phyloP scores from a whole-genome alignment of 2,329 filamentous ascomycete genomes.

The Atkinsonella hypoxylon region DNA sequence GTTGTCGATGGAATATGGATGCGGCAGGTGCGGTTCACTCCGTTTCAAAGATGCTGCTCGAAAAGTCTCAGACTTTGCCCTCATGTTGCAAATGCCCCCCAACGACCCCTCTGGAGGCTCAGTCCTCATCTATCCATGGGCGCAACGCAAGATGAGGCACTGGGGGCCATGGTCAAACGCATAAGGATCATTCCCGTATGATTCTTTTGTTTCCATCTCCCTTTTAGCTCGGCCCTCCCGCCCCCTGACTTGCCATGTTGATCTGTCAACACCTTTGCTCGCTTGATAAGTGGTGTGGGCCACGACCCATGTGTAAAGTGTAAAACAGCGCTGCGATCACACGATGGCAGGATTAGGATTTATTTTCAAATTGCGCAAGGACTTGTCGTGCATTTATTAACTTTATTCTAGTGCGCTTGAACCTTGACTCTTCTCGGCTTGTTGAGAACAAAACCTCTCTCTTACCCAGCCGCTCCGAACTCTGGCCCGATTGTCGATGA shows the following conservation, averaged over 20 bases:
- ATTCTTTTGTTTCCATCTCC: background rate
- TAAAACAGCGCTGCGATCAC: background rate
- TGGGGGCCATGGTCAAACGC: background rate
- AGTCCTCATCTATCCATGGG: background rate
- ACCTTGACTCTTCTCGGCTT: background rate
- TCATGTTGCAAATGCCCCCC: conserved; percentile 1
- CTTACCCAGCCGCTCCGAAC: background rate
- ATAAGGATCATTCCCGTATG: conserved; percentile 1
- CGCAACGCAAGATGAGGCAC: background rate
- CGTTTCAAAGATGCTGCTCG: background rate
- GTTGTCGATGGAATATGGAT: background rate
- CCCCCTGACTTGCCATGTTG: background rate
- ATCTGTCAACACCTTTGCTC: too few relatives aligned
- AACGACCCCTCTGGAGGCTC: background rate
- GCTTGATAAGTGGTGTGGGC: background rate
- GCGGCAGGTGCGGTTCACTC: background rate
- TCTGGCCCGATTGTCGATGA: background rate
- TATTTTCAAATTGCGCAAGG: background rate
- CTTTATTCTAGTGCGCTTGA: background rate
- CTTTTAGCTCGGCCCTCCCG: conserved; percentile 2
- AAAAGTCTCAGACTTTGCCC: conserved; percentile 3
- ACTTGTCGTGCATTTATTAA: background rate
- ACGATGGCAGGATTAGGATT: background rate
- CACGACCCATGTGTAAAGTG: background rate
- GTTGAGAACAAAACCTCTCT: background rate